phyloP scores from a whole-genome alignment of 2,329 filamentous ascomycete species.

The Fusarium pseudocircinatum region DNA sequence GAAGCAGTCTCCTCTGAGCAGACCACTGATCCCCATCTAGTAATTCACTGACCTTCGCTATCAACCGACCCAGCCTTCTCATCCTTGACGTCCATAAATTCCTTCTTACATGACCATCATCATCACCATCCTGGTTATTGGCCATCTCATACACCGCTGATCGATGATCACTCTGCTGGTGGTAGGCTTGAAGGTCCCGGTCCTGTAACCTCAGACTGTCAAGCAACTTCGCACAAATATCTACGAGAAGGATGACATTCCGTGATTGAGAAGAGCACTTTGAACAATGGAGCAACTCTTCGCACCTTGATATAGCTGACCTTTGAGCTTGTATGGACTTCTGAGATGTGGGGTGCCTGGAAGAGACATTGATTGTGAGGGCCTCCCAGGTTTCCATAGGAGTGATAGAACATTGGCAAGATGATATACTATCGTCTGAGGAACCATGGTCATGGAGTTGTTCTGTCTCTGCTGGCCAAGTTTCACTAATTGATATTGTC shows the following conservation, averaged over 20 bases:
- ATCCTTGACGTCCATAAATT: background rate
- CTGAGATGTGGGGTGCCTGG: background rate
- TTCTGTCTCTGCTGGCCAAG: background rate
- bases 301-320: background rate
- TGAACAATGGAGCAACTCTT: background rate
- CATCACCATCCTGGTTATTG: background rate
- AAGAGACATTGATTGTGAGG: background rate
- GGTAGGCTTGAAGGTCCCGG: background rate
- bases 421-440: background rate
- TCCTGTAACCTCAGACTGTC: background rate
- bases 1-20: background rate
- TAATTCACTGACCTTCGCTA: background rate
- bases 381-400: background rate
- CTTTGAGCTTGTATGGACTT: background rate
- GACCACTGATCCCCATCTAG: background rate
- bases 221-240: background rate
- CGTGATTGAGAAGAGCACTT: background rate
- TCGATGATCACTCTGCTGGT: background rate
- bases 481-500: rapidly evolving
- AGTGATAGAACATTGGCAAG: background rate
- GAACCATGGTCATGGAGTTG: rapidly evolving
- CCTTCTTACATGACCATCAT: background rate
- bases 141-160: background rate
- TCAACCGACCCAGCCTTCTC: background rate
- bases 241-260: background rate